Conservation (phyloP, 257 asterid species). For the Capsicum rhomboideum region DNA sequence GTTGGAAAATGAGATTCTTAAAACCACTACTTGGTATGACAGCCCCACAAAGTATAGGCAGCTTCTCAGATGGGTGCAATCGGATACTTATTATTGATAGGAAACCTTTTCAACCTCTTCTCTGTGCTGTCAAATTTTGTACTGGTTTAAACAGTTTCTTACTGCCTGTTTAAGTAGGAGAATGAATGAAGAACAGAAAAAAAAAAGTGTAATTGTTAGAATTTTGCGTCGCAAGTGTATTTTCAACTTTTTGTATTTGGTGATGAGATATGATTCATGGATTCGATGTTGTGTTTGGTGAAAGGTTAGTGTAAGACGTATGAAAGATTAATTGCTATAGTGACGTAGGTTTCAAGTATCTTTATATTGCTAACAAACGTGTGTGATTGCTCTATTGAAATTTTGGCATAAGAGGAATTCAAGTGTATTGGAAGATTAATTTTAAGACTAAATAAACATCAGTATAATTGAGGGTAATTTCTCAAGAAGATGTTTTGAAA, state of each 20-base stretch:
- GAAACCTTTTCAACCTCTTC: neutral
- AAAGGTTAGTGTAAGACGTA: neutral
- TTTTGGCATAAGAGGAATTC: neutral
- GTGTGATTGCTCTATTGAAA: neutral
- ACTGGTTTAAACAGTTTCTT: neutral
- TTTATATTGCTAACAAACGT: neutral
- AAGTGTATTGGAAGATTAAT: neutral
- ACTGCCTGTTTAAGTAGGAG: neutral
- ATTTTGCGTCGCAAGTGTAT: neutral
- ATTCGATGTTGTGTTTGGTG: neutral
- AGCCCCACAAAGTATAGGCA: slow-evolving; percentile 41
- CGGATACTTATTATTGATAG: slow-evolving; percentile 1
- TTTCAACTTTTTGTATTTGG: neutral
- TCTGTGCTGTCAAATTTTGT: neutral
- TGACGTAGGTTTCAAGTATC: neutral
- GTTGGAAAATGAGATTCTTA: slow-evolving; percentile 47
- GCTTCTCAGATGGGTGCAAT: slow-evolving; percentile 5
- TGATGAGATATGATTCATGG: neutral
- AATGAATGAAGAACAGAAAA: neutral
- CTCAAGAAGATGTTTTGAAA: neutral
- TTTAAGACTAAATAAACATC: no score
- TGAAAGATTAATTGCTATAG: neutral
- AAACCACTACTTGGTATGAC: slow-evolving; percentile 51
- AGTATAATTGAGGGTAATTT: neutral
- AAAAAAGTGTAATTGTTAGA: neutral